A percentile compares a stretch with the other conserved stretches of the same genome.
Conservation (phyloP, 2,329 filamentous ascomycete species). For the Aspergillus sclerotialis region DNA sequence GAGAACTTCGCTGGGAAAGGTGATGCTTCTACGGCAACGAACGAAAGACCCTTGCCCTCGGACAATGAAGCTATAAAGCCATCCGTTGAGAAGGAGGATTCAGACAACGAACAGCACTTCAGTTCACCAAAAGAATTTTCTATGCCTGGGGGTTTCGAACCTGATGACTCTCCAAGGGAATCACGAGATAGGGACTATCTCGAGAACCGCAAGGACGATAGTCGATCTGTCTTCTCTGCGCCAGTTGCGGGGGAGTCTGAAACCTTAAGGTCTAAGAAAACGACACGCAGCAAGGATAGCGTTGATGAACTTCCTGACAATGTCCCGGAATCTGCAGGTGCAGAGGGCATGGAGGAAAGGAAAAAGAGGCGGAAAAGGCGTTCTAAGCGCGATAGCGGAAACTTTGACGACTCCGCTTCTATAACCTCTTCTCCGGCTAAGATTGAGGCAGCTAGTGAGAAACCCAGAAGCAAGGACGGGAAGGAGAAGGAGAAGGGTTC, state of each 20-base stretch:
- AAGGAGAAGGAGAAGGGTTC: constrained; percentile 25
- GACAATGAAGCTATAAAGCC: background rate
- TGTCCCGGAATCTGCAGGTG: constrained; percentile 4
- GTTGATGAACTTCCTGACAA: constrained; percentile 14
- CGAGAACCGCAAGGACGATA: constrained; percentile 1
- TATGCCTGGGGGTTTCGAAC: constrained; percentile 27
- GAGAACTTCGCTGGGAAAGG: constrained; percentile 5
- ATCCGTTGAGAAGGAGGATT: background rate
- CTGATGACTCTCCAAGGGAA: constrained; percentile 6
- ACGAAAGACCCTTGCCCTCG: background rate
- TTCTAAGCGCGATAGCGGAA: constrained; percentile 19
- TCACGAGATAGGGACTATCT: constrained; percentile 1
- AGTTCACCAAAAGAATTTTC: constrained; percentile 17
- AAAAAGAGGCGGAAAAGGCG: constrained; percentile 19
- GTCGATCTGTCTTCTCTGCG: constrained; percentile 16
- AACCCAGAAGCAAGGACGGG: constrained; percentile 24
- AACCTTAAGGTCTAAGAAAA: constrained; percentile 11
- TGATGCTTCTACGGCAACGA: too few species aligned
- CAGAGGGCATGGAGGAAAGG: constrained; percentile 13
- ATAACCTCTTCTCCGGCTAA: constrained; percentile 26
- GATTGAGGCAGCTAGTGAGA: constrained; percentile 24
- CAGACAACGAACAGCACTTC: constrained; percentile 5
- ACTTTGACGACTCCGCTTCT: constrained; percentile 32
- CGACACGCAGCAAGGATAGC: constrained; percentile 15
- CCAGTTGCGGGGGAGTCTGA: constrained; percentile 6